These are phyloP conservation scores for Pseudocercospora eumusae DNA, from an alignment of 2,329 filamentous ascomycete genomes.

Conservation along the genomic window DNA sequence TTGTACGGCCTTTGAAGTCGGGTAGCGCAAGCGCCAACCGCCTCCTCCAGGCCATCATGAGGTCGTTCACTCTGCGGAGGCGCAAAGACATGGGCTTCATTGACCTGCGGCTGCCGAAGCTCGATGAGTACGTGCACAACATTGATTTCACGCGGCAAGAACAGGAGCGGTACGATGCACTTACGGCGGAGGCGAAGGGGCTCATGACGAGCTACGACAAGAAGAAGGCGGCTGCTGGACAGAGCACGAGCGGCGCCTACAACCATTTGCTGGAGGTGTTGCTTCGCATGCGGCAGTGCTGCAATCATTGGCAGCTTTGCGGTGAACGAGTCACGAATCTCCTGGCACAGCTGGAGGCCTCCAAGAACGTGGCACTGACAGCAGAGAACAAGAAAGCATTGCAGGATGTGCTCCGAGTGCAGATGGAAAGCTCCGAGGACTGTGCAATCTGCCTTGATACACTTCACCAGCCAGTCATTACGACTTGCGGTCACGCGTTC, in stretches of 20 bases:
- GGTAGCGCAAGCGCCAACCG: slow-evolving; percentile 60
- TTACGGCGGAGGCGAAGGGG: slow-evolving; percentile 74
- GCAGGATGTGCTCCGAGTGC: slow-evolving; percentile 72
- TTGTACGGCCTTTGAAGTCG: slow-evolving; percentile 66
- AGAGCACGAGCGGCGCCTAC: slow-evolving; percentile 56
- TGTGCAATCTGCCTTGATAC: slow-evolving; percentile 79
- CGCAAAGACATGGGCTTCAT: slow-evolving; percentile 89
- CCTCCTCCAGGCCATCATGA: slow-evolving; percentile 74
- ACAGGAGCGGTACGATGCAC: slow-evolving; percentile 72
- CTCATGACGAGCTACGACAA: slow-evolving; percentile 58
- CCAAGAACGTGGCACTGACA: slow-evolving; percentile 68
- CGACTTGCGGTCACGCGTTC: slow-evolving; percentile 79
- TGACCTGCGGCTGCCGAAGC: slow-evolving; percentile 73
- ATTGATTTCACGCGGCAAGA: slow-evolving; percentile 74
- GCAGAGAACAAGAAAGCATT: slow-evolving; percentile 70
- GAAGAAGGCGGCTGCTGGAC: slow-evolving; percentile 27
- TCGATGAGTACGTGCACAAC: slow-evolving; percentile 75
- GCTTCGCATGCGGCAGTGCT: slow-evolving; percentile 79
- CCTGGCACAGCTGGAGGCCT: slow-evolving; percentile 66
- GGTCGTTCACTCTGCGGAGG: slow-evolving; percentile 75
- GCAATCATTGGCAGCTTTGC: slow-evolving; percentile 85
- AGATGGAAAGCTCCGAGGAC: slow-evolving; percentile 77
- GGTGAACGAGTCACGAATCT: slow-evolving; percentile 73
- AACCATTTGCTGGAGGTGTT: slow-evolving; percentile 77
- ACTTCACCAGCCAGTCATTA: slow-evolving; percentile 74